phyloP scores from a whole-genome alignment of 2,329 filamentous ascomycete genomes.

The Arthrobotrys entomopaga region DNA sequence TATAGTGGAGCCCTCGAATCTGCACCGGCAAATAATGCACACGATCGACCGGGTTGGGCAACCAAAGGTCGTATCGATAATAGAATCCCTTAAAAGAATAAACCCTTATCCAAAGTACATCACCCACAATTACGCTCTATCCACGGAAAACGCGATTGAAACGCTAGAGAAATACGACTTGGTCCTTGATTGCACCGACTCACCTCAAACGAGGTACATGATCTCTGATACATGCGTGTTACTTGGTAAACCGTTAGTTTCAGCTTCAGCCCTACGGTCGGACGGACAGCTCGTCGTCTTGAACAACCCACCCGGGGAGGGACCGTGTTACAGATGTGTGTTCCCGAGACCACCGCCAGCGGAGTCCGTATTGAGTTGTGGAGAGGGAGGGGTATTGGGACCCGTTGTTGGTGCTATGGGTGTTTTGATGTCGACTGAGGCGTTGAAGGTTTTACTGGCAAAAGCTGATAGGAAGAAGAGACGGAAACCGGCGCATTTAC shows the following conservation, averaged over 20 bases:
- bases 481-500: slow-evolving; percentile 55
- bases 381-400: slow-evolving; percentile 90
- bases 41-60: slow-evolving; percentile 75
- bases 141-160: slow-evolving; percentile 72
- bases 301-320: slow-evolving; percentile 79
- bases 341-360: slow-evolving; percentile 88
- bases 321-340: slow-evolving; percentile 92
- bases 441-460: slow-evolving; percentile 79
- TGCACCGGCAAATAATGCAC: slow-evolving; percentile 92
- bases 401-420: slow-evolving; percentile 95
- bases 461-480: slow-evolving; percentile 57
- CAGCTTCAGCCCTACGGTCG: slow-evolving; percentile 85
- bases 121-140: slow-evolving; percentile 73
- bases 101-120: slow-evolving; percentile 77
- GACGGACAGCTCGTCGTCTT: slow-evolving; percentile 91
- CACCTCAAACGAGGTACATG: slow-evolving; percentile 88
- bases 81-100: slow-evolving; percentile 71
- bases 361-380: slow-evolving; percentile 83
- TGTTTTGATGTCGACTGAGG: slow-evolving; percentile 87
- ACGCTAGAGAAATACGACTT: slow-evolving; percentile 80
- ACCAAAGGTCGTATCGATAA: slow-evolving; percentile 82
- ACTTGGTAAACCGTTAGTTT: slow-evolving; percentile 80
- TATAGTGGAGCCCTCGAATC: slow-evolving; percentile 84
- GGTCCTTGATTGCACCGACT: slow-evolving; percentile 94
- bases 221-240: slow-evolving; percentile 90